These are phyloP conservation scores for Maudiozyma barnettii DNA, from an alignment of 805 yeast species.

Conservation along the genomic window DNA sequence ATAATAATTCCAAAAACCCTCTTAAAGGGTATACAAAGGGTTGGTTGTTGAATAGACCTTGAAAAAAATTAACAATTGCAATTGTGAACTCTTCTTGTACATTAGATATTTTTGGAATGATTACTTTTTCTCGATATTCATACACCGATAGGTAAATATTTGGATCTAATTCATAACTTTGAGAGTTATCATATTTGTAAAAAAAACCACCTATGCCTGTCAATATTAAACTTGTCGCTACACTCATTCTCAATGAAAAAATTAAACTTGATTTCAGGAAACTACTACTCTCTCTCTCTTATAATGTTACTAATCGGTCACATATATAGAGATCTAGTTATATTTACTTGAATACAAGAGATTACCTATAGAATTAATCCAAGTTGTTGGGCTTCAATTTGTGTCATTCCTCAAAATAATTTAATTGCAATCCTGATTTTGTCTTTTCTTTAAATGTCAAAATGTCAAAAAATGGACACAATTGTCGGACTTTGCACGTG, in stretches of 20 bases:
- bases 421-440: too few relatives aligned
- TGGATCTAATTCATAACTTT: conserved; percentile 15
- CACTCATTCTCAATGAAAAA: conserved; percentile 19
- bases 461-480: too few relatives aligned
- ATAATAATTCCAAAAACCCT: conserved; percentile 15
- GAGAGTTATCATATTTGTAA: conserved; percentile 22
- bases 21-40: conserved; percentile 20
- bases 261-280: neutral
- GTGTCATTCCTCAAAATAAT: too few relatives aligned
- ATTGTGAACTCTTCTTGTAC: conserved; percentile 7
- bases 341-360: too few relatives aligned
- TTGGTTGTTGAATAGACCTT: conserved; percentile 15
- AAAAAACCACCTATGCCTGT: conserved; percentile 24
- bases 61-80: conserved; percentile 15
- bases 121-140: conserved; percentile 9
- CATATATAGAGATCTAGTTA: too few relatives aligned
- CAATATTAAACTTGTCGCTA: conserved; percentile 22
- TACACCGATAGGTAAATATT: conserved; percentile 7
- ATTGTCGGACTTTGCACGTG: too few relatives aligned
- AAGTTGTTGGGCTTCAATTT: too few relatives aligned
- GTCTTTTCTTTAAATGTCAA: too few relatives aligned
- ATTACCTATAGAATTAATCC: too few relatives aligned
- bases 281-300: too few relatives aligned
- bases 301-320: too few relatives aligned
- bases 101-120: conserved; percentile 9